A percentile compares a stretch with the other conserved stretches of the same genome.
These are phyloP conservation scores for Penicillium cinerascens DNA, from an alignment of 495 filamentous ascomycete genomes.

Conservation along the genomic window DNA sequence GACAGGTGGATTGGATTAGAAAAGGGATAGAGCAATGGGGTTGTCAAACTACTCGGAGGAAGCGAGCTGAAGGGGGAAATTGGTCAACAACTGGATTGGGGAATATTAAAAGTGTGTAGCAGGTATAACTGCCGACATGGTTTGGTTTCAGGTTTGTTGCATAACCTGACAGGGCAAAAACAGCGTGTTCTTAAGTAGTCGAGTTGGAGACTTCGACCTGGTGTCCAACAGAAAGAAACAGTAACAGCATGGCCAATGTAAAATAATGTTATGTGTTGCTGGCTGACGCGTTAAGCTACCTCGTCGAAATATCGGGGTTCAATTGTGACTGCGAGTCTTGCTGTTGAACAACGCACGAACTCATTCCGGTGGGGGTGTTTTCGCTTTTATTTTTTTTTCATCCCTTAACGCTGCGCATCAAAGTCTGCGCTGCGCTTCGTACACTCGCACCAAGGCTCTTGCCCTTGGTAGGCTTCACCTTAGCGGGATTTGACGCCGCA, in stretches of 20 bases:
- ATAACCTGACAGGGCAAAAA: neutral
- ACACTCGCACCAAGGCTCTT: constrained; percentile 11
- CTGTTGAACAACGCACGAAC: neutral
- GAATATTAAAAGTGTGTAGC: neutral
- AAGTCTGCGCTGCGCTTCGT: constrained; percentile 15
- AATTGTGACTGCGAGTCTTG: neutral
- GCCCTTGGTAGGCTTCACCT: constrained; percentile 4
- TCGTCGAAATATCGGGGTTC: neutral
- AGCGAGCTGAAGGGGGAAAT: neutral
- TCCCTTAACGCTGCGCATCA: constrained; percentile 18
- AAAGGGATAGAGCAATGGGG: neutral
- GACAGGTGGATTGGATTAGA: neutral
- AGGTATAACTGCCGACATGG: neutral
- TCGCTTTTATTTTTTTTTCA: constrained; percentile 9
- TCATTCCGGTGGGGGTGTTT: neutral
- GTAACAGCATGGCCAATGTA: neutral
- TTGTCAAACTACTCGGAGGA: neutral
- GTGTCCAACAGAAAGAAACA: neutral
- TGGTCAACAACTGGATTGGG: neutral
- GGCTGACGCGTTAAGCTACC: neutral
- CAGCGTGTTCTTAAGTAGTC: neutral
- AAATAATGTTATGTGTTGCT: neutral
- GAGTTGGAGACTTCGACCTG: neutral
- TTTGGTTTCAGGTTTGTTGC: neutral
- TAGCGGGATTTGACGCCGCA: constrained; percentile 4